phyloP scores from a whole-genome alignment of 2,329 filamentous ascomycete species.

The Rhynchosporium secalis region DNA sequence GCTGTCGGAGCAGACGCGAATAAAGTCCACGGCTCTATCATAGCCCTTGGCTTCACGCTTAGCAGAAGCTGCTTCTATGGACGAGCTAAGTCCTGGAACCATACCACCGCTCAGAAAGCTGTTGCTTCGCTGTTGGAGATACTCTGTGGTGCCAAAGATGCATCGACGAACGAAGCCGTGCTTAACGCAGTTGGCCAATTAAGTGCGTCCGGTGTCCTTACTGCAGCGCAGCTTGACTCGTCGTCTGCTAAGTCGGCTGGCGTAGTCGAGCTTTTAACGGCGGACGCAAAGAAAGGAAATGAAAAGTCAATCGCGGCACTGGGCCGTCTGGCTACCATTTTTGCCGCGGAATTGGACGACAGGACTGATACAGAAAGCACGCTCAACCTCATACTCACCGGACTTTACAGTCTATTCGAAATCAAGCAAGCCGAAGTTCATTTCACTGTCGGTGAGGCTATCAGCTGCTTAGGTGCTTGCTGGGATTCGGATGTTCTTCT shows the following conservation, averaged over 20 bases:
- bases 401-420: slow-evolving; percentile 76
- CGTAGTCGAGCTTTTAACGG: slow-evolving; percentile 62
- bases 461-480: slow-evolving; percentile 73
- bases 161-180: slow-evolving; percentile 56
- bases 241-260: slow-evolving; percentile 26
- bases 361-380: slow-evolving; percentile 41
- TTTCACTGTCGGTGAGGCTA: slow-evolving; percentile 85
- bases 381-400: slow-evolving; percentile 60
- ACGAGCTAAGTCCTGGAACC: slow-evolving; percentile 39
- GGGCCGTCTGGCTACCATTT: slow-evolving; percentile 70
- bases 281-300: slow-evolving; percentile 74
- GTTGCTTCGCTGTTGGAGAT: slow-evolving; percentile 51
- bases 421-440: slow-evolving; percentile 84
- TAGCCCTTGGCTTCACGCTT: slow-evolving; percentile 57
- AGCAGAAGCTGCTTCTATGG: slow-evolving; percentile 56
- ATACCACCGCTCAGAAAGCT: slow-evolving; percentile 44
- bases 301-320: slow-evolving; percentile 80
- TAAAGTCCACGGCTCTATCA: slow-evolving; percentile 59
- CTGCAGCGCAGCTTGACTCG: slow-evolving; percentile 26
- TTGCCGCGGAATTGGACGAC: slow-evolving; percentile 46
- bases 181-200: slow-evolving; percentile 61
- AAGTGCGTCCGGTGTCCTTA: slow-evolving; percentile 56
- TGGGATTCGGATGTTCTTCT: slow-evolving; percentile 83
- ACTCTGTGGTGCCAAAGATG: slow-evolving; percentile 54
- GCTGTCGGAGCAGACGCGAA: slow-evolving; percentile 61